Conservation (phyloP, 1,284 basidiomycete species). For the Papiliotrema nemorosa region DNA sequence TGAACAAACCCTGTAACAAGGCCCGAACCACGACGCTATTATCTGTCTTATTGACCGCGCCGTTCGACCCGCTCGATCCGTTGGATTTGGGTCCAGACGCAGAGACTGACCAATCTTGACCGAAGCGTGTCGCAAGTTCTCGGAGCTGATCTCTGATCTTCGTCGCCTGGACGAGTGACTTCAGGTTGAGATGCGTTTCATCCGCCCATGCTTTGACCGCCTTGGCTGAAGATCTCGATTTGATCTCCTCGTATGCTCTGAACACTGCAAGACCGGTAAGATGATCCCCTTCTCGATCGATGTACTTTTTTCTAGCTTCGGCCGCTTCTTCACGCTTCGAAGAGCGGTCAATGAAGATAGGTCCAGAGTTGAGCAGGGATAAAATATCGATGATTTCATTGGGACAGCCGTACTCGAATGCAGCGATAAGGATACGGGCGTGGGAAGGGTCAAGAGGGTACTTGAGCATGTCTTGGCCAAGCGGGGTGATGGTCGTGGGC, state of each 20-base stretch:
- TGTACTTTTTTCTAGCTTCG: slow-evolving; percentile 70
- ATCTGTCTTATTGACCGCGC: slow-evolving; percentile 51
- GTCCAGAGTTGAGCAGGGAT: slow-evolving; percentile 71
- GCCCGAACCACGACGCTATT: slow-evolving; percentile 63
- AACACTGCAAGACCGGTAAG: slow-evolving; percentile 81
- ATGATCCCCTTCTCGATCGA: slow-evolving; percentile 82
- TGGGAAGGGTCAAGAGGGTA: slow-evolving; percentile 83
- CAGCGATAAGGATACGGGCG: slow-evolving; percentile 70
- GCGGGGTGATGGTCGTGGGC: slow-evolving; percentile 60
- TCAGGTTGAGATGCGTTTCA: slow-evolving; percentile 77
- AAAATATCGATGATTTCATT: slow-evolving; percentile 73
- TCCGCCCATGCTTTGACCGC: slow-evolving; percentile 72
- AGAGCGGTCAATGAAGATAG: slow-evolving; percentile 59
- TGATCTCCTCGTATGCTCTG: slow-evolving; percentile 62
- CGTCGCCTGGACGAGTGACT: slow-evolving; percentile 75
- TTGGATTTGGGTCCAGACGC: slow-evolving; percentile 29
- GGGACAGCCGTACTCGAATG: slow-evolving; percentile 66
- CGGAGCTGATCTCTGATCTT: slow-evolving; percentile 79
- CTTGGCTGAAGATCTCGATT: slow-evolving; percentile 15
- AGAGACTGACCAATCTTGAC: slow-evolving; percentile 60
- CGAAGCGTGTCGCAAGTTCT: slow-evolving; percentile 60
- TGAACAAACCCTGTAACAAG: slow-evolving; percentile 69
- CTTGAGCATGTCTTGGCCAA: slow-evolving; percentile 72
- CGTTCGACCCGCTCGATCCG: too few relatives aligned
- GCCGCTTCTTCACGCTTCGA: slow-evolving; percentile 68